Conservation (phyloP, 2,329 filamentous ascomycete genomes). For the Diplodia seriata region DNA sequence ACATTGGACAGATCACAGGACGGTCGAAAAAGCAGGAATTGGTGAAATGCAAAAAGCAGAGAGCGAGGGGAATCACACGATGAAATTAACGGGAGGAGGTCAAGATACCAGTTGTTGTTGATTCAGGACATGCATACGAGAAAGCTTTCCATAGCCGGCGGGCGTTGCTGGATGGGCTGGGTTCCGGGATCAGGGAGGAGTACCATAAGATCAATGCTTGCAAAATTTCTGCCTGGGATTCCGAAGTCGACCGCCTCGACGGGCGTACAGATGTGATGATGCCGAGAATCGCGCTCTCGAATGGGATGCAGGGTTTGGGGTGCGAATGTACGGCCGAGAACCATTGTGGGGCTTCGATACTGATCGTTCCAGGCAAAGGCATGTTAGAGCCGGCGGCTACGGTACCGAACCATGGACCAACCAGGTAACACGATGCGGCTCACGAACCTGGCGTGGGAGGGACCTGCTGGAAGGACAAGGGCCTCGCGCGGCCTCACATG, state of each 20-base stretch:
- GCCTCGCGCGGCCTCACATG: slow-evolving; percentile 17
- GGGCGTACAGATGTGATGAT: slow-evolving; percentile 28
- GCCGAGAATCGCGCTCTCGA: slow-evolving; percentile 20
- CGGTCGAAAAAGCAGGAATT: slow-evolving; percentile 5
- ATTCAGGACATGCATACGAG: slow-evolving; percentile 28
- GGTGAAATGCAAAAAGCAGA: slow-evolving; percentile 13
- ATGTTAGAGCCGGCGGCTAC: slow-evolving; percentile 5
- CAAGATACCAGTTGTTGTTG: slow-evolving; percentile 31
- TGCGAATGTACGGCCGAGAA: background rate
- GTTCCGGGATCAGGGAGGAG: slow-evolving; percentile 32
- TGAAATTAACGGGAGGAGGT: slow-evolving; percentile 7
- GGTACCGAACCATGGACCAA: slow-evolving; percentile 17
- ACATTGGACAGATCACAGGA: slow-evolving; percentile 24
- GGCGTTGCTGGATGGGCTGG: slow-evolving; percentile 31
- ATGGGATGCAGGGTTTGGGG: slow-evolving; percentile 9
- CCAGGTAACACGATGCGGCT: slow-evolving; percentile 27
- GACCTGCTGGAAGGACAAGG: slow-evolving; percentile 20
- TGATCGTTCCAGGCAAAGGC: slow-evolving; percentile 5
- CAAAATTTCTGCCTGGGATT: slow-evolving; percentile 26
- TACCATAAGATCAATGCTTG: slow-evolving; percentile 32
- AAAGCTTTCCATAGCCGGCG: slow-evolving; percentile 33
- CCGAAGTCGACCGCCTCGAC: slow-evolving; percentile 28
- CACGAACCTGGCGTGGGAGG: slow-evolving; percentile 3
- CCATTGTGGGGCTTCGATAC: background rate
- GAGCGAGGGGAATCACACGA: background rate